Evolutionary conservation across 1,139 yeast species (phyloP).

Genomic region (Waltiozyma solani): DNA sequence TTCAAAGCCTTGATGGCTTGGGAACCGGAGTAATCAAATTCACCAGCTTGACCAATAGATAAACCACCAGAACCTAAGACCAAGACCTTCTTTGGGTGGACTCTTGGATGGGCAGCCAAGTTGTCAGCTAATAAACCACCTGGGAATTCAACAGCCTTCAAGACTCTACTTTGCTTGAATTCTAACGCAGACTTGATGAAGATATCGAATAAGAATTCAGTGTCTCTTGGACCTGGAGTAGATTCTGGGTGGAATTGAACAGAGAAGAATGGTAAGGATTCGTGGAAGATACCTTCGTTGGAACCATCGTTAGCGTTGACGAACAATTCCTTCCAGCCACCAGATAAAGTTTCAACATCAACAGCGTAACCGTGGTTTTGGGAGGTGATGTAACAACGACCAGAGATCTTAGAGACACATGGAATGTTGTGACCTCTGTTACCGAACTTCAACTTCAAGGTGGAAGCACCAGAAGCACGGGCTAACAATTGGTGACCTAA

Average conservation of each 20-base stretch:
- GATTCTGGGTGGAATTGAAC: conserved; percentile 99
- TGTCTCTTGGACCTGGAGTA: conserved; percentile 98
- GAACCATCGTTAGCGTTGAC: conserved; percentile 96
- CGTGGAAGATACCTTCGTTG: conserved; percentile 96
- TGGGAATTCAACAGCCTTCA: conserved; percentile 79
- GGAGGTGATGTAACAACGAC: conserved; percentile 96
- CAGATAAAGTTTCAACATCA: conserved; percentile 57
- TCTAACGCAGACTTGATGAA: conserved; percentile 78
- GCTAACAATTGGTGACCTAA: conserved; percentile 97
- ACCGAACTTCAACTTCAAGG: conserved; percentile 91
- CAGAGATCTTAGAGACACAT: conserved; percentile 85
- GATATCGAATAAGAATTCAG: conserved; percentile 93
- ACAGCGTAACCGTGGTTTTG: conserved; percentile 99
- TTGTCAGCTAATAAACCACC: conserved; percentile 77
- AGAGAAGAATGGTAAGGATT: conserved; percentile 85
- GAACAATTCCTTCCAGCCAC: conserved; percentile 93
- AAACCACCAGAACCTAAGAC: conserved; percentile 97
- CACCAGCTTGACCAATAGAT: conserved; percentile 99
- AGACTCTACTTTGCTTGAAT: conserved; percentile 40
- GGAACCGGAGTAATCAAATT: conserved; percentile 95
- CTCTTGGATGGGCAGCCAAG: conserved; percentile 63
- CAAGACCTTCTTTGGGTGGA: conserved; percentile 83
- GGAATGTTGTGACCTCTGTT: conserved; percentile 99
- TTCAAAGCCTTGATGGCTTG: conserved; percentile 95
- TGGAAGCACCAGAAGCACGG: conserved; percentile 90